A percentile compares a stretch with the other conserved stretches of the same genome.
Conservation (phyloP, 2,329 filamentous ascomycete species). For the Didymosphaeria variabile region DNA sequence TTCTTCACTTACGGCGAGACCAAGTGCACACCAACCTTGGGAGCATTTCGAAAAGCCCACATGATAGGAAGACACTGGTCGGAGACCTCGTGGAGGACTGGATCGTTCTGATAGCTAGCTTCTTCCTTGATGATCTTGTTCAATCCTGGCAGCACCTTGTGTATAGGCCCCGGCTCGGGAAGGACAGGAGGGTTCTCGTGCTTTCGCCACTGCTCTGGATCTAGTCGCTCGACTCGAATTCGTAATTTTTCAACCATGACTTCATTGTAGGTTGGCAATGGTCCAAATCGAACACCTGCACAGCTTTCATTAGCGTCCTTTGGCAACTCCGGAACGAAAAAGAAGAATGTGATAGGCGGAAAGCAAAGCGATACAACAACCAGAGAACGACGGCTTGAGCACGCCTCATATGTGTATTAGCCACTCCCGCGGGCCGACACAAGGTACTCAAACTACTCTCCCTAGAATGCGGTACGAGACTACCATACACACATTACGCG, state of each 20-base stretch:
- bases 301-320: neutral
- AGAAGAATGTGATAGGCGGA: neutral
- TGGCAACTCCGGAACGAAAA: neutral
- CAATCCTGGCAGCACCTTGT: constrained; percentile 21
- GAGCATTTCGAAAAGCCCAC: constrained; percentile 31
- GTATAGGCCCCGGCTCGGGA: constrained; percentile 17
- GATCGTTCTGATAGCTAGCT: constrained; percentile 26
- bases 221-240: constrained; percentile 25
- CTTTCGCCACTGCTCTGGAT: constrained; percentile 38
- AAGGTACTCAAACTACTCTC: neutral
- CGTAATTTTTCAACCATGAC: constrained; percentile 24
- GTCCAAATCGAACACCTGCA: neutral
- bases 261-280: neutral
- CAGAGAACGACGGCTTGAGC: neutral
- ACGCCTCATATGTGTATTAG: neutral
- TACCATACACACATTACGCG: neutral
- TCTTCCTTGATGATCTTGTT: constrained; percentile 31
- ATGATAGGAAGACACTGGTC: constrained; percentile 27
- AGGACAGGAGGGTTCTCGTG: constrained; percentile 23
- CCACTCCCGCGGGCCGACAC: neutral
- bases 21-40: neutral
- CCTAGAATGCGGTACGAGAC: neutral
- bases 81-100: constrained; percentile 23
- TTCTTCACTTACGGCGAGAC: constrained; percentile 4
- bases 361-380: neutral